phyloP scores from a whole-genome alignment of 2,329 filamentous ascomycete genomes.

The Fusarium algeriense region DNA sequence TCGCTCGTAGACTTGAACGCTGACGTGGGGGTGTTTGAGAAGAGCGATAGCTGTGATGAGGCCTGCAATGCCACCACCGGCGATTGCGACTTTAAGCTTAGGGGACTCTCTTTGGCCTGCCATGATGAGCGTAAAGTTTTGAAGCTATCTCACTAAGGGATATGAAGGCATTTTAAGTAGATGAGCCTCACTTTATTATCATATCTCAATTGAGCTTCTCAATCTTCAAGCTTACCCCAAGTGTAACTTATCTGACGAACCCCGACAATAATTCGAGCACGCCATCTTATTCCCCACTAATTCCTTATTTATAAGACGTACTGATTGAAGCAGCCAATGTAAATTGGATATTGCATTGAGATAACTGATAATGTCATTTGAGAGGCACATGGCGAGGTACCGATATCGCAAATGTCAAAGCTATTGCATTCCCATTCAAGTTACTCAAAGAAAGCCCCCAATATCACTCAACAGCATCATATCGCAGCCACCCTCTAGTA shows the following conservation, averaged over 20 bases:
- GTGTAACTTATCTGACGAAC: neutral
- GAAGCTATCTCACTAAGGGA: neutral
- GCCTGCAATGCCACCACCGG: slow-evolving; percentile 65
- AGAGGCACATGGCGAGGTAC: neutral
- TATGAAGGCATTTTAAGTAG: neutral
- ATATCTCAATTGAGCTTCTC: neutral
- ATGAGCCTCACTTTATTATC: slow-evolving; percentile 14
- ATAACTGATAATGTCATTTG: neutral
- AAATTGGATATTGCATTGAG: neutral
- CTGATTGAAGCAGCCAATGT: neutral
- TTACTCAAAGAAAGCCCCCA: neutral
- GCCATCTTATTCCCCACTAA: slow-evolving; percentile 20
- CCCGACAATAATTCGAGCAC: slow-evolving; percentile 12
- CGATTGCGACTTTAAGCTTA: slow-evolving; percentile 54
- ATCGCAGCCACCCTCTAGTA: too few species aligned
- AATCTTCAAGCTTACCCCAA: neutral
- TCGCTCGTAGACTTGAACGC: slow-evolving; percentile 64
- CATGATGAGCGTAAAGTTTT: neutral
- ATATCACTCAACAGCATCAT: neutral
- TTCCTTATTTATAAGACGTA: neutral
- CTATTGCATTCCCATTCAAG: neutral
- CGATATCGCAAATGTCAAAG: neutral
- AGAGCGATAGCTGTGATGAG: slow-evolving; percentile 62
- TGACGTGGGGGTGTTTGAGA: slow-evolving; percentile 54
- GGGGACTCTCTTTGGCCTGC: neutral